These are phyloP conservation scores for Mrakia hoshinonis DNA, from an alignment of 768 basidiomycete genomes.

Conservation along the genomic window DNA sequence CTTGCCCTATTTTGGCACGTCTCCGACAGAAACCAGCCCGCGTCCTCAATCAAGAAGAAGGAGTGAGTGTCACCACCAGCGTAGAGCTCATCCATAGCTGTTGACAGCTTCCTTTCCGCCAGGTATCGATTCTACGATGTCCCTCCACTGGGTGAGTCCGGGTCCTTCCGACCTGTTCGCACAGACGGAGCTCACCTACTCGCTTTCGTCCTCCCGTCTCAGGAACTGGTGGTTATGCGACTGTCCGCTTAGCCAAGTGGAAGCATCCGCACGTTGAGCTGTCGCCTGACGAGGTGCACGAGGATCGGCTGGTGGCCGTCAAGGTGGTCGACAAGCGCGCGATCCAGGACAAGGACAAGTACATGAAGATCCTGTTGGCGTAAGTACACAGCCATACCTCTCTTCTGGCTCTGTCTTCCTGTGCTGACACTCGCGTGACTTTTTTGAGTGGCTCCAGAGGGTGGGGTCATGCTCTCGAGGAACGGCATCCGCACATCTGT, in stretches of 20 bases:
- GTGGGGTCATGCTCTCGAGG: constrained; percentile 16
- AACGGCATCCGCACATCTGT: constrained; percentile 22
- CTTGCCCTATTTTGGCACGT: background rate
- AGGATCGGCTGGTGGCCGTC: constrained; percentile 17
- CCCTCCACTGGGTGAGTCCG: constrained; percentile 20
- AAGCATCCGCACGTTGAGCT: background rate
- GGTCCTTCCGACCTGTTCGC: background rate
- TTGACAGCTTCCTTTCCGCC: background rate
- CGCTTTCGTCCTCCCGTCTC: background rate
- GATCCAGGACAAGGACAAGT: constrained; percentile 26
- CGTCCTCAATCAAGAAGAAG: background rate
- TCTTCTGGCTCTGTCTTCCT: no score
- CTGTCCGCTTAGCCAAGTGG: constrained; percentile 22
- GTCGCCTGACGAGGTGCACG: background rate
- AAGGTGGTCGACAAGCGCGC: constrained; percentile 24
- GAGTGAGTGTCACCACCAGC: background rate
- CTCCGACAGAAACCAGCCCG: background rate
- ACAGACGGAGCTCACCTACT: background rate
- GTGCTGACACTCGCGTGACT: background rate
- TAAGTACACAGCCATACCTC: background rate
- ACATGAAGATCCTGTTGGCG: constrained; percentile 10
- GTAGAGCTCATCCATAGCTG: background rate
- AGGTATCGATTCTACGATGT: constrained; percentile 27
- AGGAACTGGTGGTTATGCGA: constrained; percentile 25
- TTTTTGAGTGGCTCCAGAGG: background rate